Percentiles rank a stretch among this genome's conserved stretches.
Conservation (phyloP, 2,329 filamentous ascomycete genomes). For the Camillea tinctor region DNA sequence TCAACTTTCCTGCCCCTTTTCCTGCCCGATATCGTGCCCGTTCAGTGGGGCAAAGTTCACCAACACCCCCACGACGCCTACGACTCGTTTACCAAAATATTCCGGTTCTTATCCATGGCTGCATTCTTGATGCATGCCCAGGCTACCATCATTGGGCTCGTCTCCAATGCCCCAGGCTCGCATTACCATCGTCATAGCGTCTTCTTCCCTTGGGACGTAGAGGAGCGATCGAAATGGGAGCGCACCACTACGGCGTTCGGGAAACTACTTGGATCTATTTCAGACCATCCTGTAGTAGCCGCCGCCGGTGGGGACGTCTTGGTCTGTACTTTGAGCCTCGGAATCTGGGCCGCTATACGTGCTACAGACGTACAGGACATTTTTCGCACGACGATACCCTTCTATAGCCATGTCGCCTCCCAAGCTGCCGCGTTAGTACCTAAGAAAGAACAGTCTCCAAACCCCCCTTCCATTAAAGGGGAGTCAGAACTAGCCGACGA, state of each 20-base stretch:
- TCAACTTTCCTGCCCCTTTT: constrained; percentile 47
- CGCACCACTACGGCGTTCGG: constrained; percentile 44
- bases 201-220: constrained; percentile 44
- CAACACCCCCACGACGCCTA: constrained; percentile 39
- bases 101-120: constrained; percentile 44
- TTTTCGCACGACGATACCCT: constrained; percentile 38
- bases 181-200: constrained; percentile 49
- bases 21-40: constrained; percentile 46
- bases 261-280: constrained; percentile 48
- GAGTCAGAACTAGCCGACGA: constrained; percentile 12
- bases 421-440: not conserved
- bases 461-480: constrained; percentile 12
- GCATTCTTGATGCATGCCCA: constrained; percentile 47
- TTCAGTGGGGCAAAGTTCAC: constrained; percentile 47
- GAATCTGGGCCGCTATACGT: constrained; percentile 56
- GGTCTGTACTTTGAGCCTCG: constrained; percentile 51
- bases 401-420: constrained; percentile 18
- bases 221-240: constrained; percentile 44
- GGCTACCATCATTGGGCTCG: constrained; percentile 41
- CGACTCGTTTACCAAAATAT: constrained; percentile 44
- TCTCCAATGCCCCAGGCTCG: constrained; percentile 46
- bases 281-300: constrained; percentile 57
- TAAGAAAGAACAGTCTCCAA: constrained; percentile 8
- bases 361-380: constrained; percentile 51
- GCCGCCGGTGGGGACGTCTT: constrained; percentile 59